A percentile compares a stretch with the other conserved stretches of the same genome.
phyloP scores from a whole-genome alignment of 345 rosid genomes.

The Gossypium turneri region DNA sequence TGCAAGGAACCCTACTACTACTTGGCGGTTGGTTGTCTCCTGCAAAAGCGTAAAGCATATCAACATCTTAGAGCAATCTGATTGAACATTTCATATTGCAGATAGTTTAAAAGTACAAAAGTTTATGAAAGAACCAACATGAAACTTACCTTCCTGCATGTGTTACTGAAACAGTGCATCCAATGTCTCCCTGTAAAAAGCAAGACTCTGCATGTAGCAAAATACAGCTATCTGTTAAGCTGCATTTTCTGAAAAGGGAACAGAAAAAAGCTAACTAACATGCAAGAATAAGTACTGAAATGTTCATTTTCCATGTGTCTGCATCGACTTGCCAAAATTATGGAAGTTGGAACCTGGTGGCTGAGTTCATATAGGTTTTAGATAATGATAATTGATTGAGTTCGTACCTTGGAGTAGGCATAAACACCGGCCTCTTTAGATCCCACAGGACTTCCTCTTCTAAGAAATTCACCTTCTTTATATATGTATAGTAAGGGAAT shows the following conservation, averaged over 20 bases:
- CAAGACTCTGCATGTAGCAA: background rate
- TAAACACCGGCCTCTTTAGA: slow-evolving; percentile 68
- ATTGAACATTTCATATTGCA: background rate
- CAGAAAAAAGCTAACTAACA: background rate
- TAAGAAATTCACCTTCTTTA: slow-evolving; percentile 54
- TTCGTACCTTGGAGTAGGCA: slow-evolving; percentile 57
- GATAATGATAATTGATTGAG: background rate
- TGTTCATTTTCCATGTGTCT: background rate
- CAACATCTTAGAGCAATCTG: background rate
- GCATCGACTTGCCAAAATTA: background rate
- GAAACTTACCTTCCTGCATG: background rate
- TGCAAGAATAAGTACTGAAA: background rate
- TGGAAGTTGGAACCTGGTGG: background rate
- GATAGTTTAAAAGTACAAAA: background rate
- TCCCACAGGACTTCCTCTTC: slow-evolving; percentile 59
- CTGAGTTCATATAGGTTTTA: background rate
- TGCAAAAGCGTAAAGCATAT: background rate
- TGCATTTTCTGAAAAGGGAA: background rate
- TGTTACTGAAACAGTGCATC: background rate
- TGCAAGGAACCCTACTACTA: background rate
- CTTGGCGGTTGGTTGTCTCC: background rate
- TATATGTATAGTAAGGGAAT: slow-evolving; percentile 64
- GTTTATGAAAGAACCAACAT: background rate
- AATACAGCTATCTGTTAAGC: background rate
- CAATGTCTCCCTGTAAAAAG: background rate